Evolutionary conservation across 108 stramenopile genomes (phyloP), one percentile per base, ranked within the genome.

Genomic region (Nitzschia sp.): DNA sequence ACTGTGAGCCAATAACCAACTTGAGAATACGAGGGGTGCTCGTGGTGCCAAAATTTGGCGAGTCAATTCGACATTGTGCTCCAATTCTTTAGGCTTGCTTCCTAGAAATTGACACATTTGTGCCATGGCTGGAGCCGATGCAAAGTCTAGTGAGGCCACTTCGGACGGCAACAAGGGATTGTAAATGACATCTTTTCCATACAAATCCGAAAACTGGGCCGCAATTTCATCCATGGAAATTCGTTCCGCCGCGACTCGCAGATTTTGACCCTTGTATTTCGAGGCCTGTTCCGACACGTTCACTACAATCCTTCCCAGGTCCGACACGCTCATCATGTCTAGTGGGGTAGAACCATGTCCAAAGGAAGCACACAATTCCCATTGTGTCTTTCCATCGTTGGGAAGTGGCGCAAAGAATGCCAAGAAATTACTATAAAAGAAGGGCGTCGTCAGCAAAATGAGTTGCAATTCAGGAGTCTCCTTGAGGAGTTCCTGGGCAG

Each of bases 121-220:
- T 3, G 78, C 82, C 58, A 83, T 76, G 21, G 73, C 70, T 24
- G 69, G 46, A 11, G 79, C 86, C 3, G 71, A 54, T 0, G 80
- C 70, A 54, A 86, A 72, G 4, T 72, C 72, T 36, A 86, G 29
- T 21, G 48, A 42, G 13, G 75, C 65, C 57, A 87, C 70, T 70
- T 87, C 86, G 28, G 67, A 58, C 9, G 74, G 68, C 1, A 81
- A 66, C 32, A 87, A 57, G 11, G 86, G 86, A 47, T 83, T 78
- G 77, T 82, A 87, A 71, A 87, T 72, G 38, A 87, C 82, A 71
- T 83, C 80, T 57, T 87, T 87, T 19, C 86, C 86, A 63, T 74
- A 87, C 31, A 87, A 33, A 72, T 87, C 86, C 19, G 71, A 35
- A 68, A 87, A 84, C 11, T 46, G 55, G 11, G 34, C 38, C 0